These are phyloP conservation scores for Eucalyptus pumila DNA, from an alignment of 345 rosid genomes.

Conservation along the genomic window DNA sequence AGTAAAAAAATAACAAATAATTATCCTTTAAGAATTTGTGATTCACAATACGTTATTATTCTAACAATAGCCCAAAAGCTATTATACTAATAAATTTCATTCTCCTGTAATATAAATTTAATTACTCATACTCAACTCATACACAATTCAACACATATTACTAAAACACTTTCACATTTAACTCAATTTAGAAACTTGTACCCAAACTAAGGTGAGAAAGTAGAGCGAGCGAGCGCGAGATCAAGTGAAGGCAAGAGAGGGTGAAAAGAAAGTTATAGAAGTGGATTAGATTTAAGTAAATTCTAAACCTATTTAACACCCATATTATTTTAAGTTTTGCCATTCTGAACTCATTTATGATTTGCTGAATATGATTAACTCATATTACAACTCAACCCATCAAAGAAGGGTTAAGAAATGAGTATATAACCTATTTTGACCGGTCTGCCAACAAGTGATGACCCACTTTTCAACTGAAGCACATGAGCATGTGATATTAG, in stretches of 20 bases:
- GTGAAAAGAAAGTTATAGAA: not conserved
- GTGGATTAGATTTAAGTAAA: not conserved
- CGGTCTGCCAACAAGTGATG: not conserved
- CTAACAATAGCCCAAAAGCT: too few species aligned
- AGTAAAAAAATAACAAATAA: too few species aligned
- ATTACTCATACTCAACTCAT: too few species aligned
- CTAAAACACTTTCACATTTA: not conserved
- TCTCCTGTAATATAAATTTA: too few species aligned
- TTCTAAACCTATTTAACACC: not conserved
- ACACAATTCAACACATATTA: too few species aligned
- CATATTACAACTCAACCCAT: not conserved
- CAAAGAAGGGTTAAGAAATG: not conserved
- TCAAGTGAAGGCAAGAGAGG: not conserved
- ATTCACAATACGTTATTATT: too few species aligned
- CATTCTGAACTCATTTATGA: too few species aligned
- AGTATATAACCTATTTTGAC: not conserved
- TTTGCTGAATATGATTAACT: too few species aligned
- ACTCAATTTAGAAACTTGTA: not conserved
- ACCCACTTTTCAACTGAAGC: not conserved
- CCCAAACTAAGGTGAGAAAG: not conserved
- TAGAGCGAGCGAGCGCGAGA: not conserved
- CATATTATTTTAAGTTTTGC: too few species aligned
- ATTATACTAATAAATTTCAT: too few species aligned
- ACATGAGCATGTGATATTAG: not conserved
- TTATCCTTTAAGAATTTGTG: too few species aligned